Conservation (phyloP, 352 stramenopile genomes). For the Globisporangium heterothallicum region DNA sequence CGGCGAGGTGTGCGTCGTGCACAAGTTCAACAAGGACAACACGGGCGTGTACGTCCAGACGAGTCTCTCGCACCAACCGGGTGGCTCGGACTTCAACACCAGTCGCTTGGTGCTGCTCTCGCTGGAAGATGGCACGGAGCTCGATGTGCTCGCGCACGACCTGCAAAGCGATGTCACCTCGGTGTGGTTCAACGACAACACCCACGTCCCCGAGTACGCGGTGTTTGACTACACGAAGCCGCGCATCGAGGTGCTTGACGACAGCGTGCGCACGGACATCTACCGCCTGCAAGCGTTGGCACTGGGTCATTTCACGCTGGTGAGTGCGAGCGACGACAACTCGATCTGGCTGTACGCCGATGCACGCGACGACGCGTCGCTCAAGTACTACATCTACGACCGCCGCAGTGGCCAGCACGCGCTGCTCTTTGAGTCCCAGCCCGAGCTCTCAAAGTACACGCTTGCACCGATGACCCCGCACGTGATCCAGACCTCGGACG, state of each 20-base stretch:
- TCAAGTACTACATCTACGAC: slow-evolving; percentile 42
- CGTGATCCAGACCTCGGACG: slow-evolving; percentile 39
- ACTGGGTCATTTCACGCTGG: slow-evolving; percentile 23
- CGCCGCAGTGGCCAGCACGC: slow-evolving; percentile 20
- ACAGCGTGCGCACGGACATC: slow-evolving; percentile 23
- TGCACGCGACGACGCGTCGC: slow-evolving; percentile 55
- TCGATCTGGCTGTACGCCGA: slow-evolving; percentile 51
- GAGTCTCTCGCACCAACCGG: slow-evolving; percentile 23
- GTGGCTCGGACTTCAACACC: slow-evolving; percentile 20
- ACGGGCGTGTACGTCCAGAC: slow-evolving; percentile 31
- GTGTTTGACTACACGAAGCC: slow-evolving; percentile 35
- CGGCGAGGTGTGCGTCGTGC: slow-evolving; percentile 21
- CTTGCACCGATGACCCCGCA: slow-evolving; percentile 30
- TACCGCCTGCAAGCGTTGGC: slow-evolving; percentile 15
- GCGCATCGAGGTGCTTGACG: slow-evolving; percentile 26
- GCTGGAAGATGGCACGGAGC: slow-evolving; percentile 21
- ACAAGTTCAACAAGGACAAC: slow-evolving; percentile 24
- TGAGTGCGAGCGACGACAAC: slow-evolving; percentile 37
- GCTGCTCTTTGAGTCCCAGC: slow-evolving; percentile 34
- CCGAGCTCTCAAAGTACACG: slow-evolving; percentile 26
- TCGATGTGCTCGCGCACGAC: slow-evolving; percentile 27
- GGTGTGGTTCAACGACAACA: slow-evolving; percentile 25
- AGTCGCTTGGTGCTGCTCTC: slow-evolving; percentile 37
- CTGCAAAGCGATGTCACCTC: slow-evolving; percentile 20
- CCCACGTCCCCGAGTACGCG: slow-evolving; percentile 17